Evolutionary conservation across 1,284 basidiomycete species (phyloP).

Genomic region (Leccinum subspadiceum): DNA sequence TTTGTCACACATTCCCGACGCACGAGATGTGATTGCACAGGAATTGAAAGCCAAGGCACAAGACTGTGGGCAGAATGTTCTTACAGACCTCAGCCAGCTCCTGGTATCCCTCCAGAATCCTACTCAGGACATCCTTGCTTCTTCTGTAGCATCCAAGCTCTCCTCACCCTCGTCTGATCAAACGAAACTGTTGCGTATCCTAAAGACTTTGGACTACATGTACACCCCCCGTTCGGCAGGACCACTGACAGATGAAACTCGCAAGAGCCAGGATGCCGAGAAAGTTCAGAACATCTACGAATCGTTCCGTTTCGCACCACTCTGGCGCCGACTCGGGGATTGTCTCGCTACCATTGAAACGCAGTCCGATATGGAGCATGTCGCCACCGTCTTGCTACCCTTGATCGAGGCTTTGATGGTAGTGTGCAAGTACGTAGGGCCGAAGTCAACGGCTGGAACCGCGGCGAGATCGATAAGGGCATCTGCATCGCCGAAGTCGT

Average conservation of each 20-base stretch:
- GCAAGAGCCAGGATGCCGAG: constrained; percentile 60
- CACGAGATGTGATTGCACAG: constrained; percentile 81
- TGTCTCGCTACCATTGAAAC: constrained; percentile 83
- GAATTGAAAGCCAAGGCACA: constrained; percentile 85
- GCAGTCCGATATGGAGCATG: constrained; percentile 78
- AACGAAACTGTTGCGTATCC: constrained; percentile 86
- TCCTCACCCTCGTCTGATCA: constrained; percentile 90
- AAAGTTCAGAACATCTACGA: constrained; percentile 85
- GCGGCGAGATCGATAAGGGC: constrained; percentile 50
- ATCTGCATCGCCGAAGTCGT: constrained; percentile 65
- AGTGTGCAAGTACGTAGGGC: constrained; percentile 90
- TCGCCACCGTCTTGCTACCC: constrained; percentile 87
- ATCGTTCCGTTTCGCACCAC: constrained; percentile 79
- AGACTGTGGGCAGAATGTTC: constrained; percentile 76
- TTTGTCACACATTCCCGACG: constrained; percentile 82
- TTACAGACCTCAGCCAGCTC: constrained; percentile 77
- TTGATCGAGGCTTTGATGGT: constrained; percentile 97
- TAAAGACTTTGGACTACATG: constrained; percentile 97
- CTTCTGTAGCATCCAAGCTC: constrained; percentile 80
- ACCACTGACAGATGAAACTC: constrained; percentile 38
- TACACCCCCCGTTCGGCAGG: constrained; percentile 68
- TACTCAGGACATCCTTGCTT: constrained; percentile 56
- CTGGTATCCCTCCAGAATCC: constrained; percentile 58
- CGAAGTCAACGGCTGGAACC: constrained; percentile 47
- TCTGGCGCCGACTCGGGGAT: constrained; percentile 86